Evolutionary conservation across 108 stramenopile genomes (phyloP), one percentile per base, ranked within the genome.

Genomic region (Phaeodactylum tricornutum): DNA sequence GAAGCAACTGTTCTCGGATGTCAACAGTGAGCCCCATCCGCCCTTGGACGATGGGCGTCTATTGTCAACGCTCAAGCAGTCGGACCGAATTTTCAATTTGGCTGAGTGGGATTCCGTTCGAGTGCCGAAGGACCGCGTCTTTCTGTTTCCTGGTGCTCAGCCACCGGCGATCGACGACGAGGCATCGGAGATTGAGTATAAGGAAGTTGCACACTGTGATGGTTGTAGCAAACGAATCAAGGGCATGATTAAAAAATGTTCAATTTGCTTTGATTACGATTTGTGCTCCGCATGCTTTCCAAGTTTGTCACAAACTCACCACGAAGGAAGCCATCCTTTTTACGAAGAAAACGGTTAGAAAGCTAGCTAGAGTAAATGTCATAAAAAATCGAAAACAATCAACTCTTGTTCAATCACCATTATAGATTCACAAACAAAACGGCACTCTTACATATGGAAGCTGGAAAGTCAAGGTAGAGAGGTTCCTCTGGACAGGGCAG

Each of bases 261-360:
- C 43, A 19, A 37, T 36, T n/a, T 91, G 89, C 40, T 91, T 91
- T 55, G 89, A 91, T 50, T 91, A 62, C 47, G 89, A 91, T 65
- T 51, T 91, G n/a, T 91, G 89, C 50, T 24, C 43, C 3, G 46
- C 29, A n/a, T 91, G 89, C 37, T 84, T 63, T 57, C 75, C 71
- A 14, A 53, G 23, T 6, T 15, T 65, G 14, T 62, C 57, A 4
- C 43, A 55, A 47, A 61, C 47, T 12, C 79, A 81, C 62, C 61
- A 29, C 29, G n/a, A 43, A 8, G 52, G 26, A 41, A 43, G 15
- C 16, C 53, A 55, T 43, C 11, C 26, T 19, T 43, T 55, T 43
- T 14, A 28, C 6, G 25, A 14, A 3, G 53, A 55, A 29, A n/a
- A n/a, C n/a, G n/a, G n/a, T n/a, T n/a, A n/a, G n/a, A n/a, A n/a